Conservation (phyloP, 2,329 filamentous ascomycete genomes). For the Pseudogymnoascus sp. region DNA sequence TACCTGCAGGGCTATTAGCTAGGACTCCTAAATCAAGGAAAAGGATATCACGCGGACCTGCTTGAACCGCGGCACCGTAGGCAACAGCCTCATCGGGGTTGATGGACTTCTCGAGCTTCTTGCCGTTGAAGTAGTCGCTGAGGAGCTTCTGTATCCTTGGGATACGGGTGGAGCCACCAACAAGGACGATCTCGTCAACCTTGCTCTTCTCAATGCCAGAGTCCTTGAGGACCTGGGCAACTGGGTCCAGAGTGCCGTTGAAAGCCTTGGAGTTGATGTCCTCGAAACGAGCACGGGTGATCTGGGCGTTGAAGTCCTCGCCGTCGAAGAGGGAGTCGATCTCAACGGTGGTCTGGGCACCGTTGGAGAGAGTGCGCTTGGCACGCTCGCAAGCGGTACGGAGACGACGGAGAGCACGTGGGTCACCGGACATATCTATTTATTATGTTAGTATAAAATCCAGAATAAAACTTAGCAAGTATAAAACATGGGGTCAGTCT, state of each 20-base stretch:
- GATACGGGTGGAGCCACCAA: slow-evolving; percentile 98
- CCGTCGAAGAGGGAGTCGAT: slow-evolving; percentile 98
- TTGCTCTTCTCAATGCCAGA: slow-evolving; percentile 76
- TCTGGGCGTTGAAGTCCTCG: slow-evolving; percentile 93
- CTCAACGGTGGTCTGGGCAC: slow-evolving; percentile 94
- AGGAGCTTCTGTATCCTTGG: slow-evolving; percentile 98
- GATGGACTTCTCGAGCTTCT: slow-evolving; percentile 99
- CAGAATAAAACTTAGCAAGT: slow-evolving; percentile 14
- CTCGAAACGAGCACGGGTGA: slow-evolving; percentile 98
- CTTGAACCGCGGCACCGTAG: slow-evolving; percentile 98
- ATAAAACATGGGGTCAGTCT: background rate
- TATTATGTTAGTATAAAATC: background rate
- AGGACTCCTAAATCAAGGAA: no score
- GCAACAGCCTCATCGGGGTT: slow-evolving; percentile 99
- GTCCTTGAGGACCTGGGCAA: slow-evolving; percentile 95
- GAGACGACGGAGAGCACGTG: slow-evolving; percentile 90
- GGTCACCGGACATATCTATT: slow-evolving; percentile 60
- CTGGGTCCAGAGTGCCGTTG: slow-evolving; percentile 85
- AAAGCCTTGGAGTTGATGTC: slow-evolving; percentile 96
- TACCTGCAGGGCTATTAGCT: slow-evolving; percentile 31
- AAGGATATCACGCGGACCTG: no score
- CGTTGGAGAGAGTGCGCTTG: slow-evolving; percentile 97
- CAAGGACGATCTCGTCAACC: slow-evolving; percentile 97
- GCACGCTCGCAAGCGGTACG: slow-evolving; percentile 98
- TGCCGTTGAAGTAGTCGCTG: slow-evolving; percentile 97